These are phyloP conservation scores for Pneumocystis wakefieldiae DNA, from an alignment of 1,139 yeast species.

Conservation along the genomic window DNA sequence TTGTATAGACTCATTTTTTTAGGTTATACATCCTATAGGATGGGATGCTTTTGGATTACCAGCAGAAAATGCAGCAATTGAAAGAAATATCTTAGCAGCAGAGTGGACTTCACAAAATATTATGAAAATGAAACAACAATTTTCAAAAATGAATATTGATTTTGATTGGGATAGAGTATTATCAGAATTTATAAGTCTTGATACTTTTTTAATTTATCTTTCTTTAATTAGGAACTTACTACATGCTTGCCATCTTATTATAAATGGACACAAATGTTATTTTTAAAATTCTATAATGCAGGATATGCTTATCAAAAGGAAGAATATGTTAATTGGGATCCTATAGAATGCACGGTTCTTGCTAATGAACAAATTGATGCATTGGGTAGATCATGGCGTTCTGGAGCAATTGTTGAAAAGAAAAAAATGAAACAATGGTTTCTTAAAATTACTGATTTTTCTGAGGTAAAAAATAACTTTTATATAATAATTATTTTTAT, in stretches of 20 bases:
- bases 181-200: background rate
- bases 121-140: constrained; percentile 66
- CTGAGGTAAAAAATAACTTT: constrained; percentile 28
- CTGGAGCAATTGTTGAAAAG: constrained; percentile 88
- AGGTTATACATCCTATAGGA: constrained; percentile 75
- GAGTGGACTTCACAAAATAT: constrained; percentile 74
- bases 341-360: constrained; percentile 79
- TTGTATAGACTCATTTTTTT: background rate
- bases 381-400: constrained; percentile 86
- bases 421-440: constrained; percentile 79
- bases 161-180: constrained; percentile 68
- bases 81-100: constrained; percentile 61
- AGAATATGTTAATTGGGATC: constrained; percentile 95
- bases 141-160: constrained; percentile 62
- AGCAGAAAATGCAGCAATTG: constrained; percentile 95
- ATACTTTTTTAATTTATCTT: background rate
- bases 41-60: constrained; percentile 99
- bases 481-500: background rate
- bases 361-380: constrained; percentile 95
- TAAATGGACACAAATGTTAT: constrained; percentile 81
- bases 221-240: constrained; percentile 43
- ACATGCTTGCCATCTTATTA: constrained; percentile 82
- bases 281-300: constrained; percentile 50
- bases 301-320: constrained; percentile 74
- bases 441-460: constrained; percentile 70